Base-by-base conservation (phyloP, 192 early-diverging fungal genomes). In the Dissophora ornata region DNA sequence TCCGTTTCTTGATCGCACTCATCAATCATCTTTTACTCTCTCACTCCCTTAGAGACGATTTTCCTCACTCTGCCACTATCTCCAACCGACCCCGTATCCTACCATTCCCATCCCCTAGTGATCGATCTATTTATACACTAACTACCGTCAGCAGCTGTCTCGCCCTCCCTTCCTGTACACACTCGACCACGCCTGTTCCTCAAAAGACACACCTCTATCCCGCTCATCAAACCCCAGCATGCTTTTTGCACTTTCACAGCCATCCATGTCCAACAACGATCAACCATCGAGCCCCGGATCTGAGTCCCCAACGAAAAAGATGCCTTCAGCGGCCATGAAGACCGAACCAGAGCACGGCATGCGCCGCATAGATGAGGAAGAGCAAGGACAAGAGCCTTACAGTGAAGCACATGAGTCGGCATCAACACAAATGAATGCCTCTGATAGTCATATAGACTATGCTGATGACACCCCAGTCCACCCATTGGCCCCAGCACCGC, bases 171-270 rank as follows among this genome's bases (percentile, higher is more conserved):
- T n/a, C n/a, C n/a, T n/a, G n/a, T n/a, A n/a, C n/a, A n/a, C n/a
- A n/a, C n/a, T n/a, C n/a, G n/a, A n/a, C n/a, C n/a, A n/a, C n/a
- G n/a, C n/a, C n/a, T n/a, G n/a, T n/a, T n/a, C n/a, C n/a, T n/a
- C n/a, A n/a, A n/a, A n/a, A n/a, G n/a, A n/a, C n/a, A n/a, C n/a
- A n/a, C n/a, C n/a, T n/a, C n/a, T n/a, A n/a, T n/a, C n/a, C n/a
- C n/a, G n/a, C n/a, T n/a, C n/a, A n/a, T n/a, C n/a, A n/a, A n/a
- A n/a, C 52, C 16, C 18, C 26, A 53, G 42, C 36, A 70, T 70
- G 67, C n/a, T 61, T 15, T 61, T 58, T 25, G 50, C 67, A n/a
- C 19, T 70, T 13, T 40, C 68, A 19, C 68, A 70, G 11, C 30
- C 67, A 25, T 54, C 68, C 38, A 36, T 70, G 44, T 32, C 59